Evolutionary conservation across 257 asterid genomes (phyloP), one percentile per base, ranked within the genome.

Genomic region (Primulina tabacum): DNA sequence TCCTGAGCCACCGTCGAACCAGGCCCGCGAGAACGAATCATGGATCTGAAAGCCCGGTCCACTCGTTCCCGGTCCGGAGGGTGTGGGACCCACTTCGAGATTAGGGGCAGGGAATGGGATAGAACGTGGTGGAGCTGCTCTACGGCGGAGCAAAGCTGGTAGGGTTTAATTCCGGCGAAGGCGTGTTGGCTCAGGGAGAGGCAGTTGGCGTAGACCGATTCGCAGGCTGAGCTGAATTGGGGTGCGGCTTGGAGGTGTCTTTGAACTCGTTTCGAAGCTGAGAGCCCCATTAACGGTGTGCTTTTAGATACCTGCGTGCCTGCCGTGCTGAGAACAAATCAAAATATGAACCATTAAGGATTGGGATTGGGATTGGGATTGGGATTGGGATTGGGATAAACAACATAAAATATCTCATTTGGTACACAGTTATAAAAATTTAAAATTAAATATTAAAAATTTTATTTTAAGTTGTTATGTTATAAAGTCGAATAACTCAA

Each of bases 141-240:
- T 17, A 82, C 40, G 64, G 95, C 87, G 80, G 93, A 73, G 73
- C 81, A 59, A 65, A 92, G 96, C 76, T 92, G 97, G 83, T 89
- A 89, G 2, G 93, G 85, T 66, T 83, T 78, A 66, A 92, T 77
- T 47, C 97, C 97, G 71, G 86, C 14, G 81, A 92, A 87, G 67
- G 97, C 90, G 85, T 86, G 89, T 20, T 89, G 97, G 68, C 79
- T 59, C 0, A 82, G 84, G 30, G 89, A 81, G 70, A 92, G 80
- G 81, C 86, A 84, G 62, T 83, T 53, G 55, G 81, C 75, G 76
- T 80, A 92, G 47, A 70, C 87, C 76, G 88, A 68, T 63, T 81
- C 76, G 79, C 95, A 86, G 61, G 89, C 89, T n/a, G 94, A 74
- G 83, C 69, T 78, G 86, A 89, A 89, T 30, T 81, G 85, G 73